Evolutionary conservation across 768 basidiomycete genomes (phyloP).

Genomic region (Leccinellum albellum): DNA sequence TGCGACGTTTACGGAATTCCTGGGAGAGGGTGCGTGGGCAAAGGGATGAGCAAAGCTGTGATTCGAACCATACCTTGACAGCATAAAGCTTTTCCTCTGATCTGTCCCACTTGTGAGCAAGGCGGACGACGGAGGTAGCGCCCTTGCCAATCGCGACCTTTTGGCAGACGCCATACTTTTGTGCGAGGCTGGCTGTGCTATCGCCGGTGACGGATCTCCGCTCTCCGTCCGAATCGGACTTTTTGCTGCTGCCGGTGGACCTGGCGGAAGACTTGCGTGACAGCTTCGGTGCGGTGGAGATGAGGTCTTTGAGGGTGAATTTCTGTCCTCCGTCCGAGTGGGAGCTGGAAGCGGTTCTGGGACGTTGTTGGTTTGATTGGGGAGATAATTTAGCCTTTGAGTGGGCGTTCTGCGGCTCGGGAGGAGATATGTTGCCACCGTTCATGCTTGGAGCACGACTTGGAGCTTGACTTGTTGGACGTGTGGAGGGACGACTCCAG

Average conservation of each 20-base stretch:
- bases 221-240: conserved; percentile 63
- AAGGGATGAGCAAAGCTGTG: too few relatives aligned
- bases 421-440: conserved; percentile 26
- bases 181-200: conserved; percentile 55
- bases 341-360: conserved; percentile 43
- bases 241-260: conserved; percentile 59
- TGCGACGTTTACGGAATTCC: conserved; percentile 98
- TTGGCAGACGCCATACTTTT: conserved; percentile 97
- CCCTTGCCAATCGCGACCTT: conserved; percentile 97
- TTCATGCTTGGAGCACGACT: conserved; percentile 40
- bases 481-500: conserved; percentile 59
- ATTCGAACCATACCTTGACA: conserved; percentile 65
- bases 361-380: conserved; percentile 24
- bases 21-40: conserved; percentile 27
- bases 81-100: conserved; percentile 96
- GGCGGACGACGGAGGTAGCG: conserved; percentile 93
- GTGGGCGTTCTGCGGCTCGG: conserved; percentile 30
- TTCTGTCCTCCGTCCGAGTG: conserved; percentile 62
- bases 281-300: conserved; percentile 72
- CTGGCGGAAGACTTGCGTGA: conserved; percentile 66
- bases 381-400: conserved; percentile 23
- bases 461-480: conserved; percentile 53
- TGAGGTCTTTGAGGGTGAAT: conserved; percentile 81
- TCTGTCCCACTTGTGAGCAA: conserved; percentile 99
- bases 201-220: conserved; percentile 46